Evolutionary conservation across 2,329 filamentous ascomycete genomes (phyloP), one percentile per base, ranked within the genome.

Genomic region (Chaetothyriales sp.): DNA sequence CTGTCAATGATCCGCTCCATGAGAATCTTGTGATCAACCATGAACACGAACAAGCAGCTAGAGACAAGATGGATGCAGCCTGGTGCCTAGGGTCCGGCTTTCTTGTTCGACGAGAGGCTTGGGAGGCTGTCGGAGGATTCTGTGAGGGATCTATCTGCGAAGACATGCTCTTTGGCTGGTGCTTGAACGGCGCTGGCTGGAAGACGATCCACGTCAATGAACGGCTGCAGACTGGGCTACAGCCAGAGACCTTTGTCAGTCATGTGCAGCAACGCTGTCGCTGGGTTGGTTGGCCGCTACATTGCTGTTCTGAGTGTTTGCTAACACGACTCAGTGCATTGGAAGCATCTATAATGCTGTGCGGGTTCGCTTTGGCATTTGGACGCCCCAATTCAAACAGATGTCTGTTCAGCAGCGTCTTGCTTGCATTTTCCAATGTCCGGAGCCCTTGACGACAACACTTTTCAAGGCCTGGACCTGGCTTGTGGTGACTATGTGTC

Each of bases 281-380:
- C 49, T 70, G 67, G 67, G 56, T 61, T 49, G 50, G 54, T 47
- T 58, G 62, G 50, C 77, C 76, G 0, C 69, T 79, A 6, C 74
- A 80, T 62, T 1, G n/a, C n/a, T 40, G 33, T 43, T 18, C n/a
- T 10, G 28, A 20, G 9, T 40, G 48, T n/a, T 48, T 43, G 51
- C 51, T 57, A 46, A 57, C 50, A 43, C 18, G 33, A 47, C 19
- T 19, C 47, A 58, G 56, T 58, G 53, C 53, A 54, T 52, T 33
- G 57, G 57, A 7, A 53, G 56, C 44, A 53, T 59, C 25, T 50
- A 25, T 46, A 52, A 56, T 44, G 46, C 50, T 18, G 43, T 53
- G 22, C 43, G 29, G 5, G 47, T 52, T 40, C 50, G 52, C 33
- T 53, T 57, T 43, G 52, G 55, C 15, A 29, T 56, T 43, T 33